Evolutionary conservation across 139 green algal genomes (phyloP), one percentile per base, ranked within the genome.

Genomic region (Dunaliella primolecta): DNA sequence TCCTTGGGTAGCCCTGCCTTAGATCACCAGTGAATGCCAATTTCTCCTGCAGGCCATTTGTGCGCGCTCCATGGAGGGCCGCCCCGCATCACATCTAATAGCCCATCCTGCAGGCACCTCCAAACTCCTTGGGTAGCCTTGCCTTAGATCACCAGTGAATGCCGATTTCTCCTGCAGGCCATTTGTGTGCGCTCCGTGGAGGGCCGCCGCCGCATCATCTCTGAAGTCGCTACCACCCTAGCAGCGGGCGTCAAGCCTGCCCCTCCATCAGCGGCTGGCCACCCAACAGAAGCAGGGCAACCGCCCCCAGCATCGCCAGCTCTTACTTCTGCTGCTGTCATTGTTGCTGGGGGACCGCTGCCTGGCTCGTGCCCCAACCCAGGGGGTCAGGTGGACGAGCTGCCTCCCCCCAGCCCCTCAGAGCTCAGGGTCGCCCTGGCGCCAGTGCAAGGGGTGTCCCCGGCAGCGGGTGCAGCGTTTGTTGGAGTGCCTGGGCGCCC

Each of bases 171-270:
- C n/a, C n/a, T n/a, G 27, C 88, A 95, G 90, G 88, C 91, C 2
- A 85, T 94, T 36, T 94, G 91, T 82, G 90, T 96, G 3, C 84
- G 92, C 36, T 98, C 95, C 0, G 86, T 88, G 20, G 96, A 98
- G 88, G 96, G 92, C 3, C 91, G 96, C 15, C 85, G 87, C 24
- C 89, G 95, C 30, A 88, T 98, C 32, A 75, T 98, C 0, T 71
- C 75, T 0, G 95, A 98, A 84, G 87, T 97, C 20, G 92, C 91
- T 3, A 30, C 78, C 3, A 91, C 90, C 11, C 87, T 98, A n/a
- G 86, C 64, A 37, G 57, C 80, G 27, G 37, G 75, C 25, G 23
- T 36, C 23, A 23, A 72, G 56, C 36, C 46, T 1, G 46, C 30
- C 30, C 80, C 80, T 46, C 27, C 30, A 24, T 32, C 38, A 55